phyloP scores from a whole-genome alignment of 352 stramenopile species.

The Pythium brachiatum region DNA sequence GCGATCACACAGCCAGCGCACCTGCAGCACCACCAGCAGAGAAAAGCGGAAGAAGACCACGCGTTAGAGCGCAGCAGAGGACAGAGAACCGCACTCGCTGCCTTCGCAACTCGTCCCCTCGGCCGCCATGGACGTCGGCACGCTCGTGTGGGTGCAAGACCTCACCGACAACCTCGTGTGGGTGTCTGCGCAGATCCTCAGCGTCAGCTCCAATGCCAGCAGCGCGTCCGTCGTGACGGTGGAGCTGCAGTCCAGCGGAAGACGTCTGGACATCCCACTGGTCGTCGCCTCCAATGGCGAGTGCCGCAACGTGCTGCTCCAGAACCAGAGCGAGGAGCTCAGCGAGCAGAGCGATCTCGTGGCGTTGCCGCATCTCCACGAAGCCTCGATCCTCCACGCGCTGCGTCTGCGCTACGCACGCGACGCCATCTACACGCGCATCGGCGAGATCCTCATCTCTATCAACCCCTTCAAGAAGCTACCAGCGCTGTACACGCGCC shows the following conservation, averaged over 20 bases:
- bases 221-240: slow-evolving; percentile 5
- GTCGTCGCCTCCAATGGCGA: slow-evolving; percentile 38
- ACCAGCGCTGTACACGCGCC: slow-evolving; percentile 58
- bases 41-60: not conserved
- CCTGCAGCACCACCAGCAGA: not conserved
- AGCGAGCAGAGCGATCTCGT: slow-evolving; percentile 70
- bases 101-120: not conserved
- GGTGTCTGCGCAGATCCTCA: slow-evolving; percentile 38
- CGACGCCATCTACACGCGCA: slow-evolving; percentile 85
- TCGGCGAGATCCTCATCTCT: slow-evolving; percentile 84
- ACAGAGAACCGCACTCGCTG: not conserved
- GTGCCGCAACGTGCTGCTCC: slow-evolving; percentile 66
- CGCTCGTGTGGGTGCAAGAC: slow-evolving; percentile 72
- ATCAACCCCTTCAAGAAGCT: slow-evolving; percentile 86
- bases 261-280: slow-evolving; percentile 36
- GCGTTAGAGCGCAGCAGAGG: not conserved
- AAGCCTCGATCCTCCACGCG: slow-evolving; percentile 80
- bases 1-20: slow-evolving; percentile 1
- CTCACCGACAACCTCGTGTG: slow-evolving; percentile 50
- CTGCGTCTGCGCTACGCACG: slow-evolving; percentile 73
- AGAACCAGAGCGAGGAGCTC: slow-evolving; percentile 60
- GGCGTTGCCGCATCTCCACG: slow-evolving; percentile 79
- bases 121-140: slow-evolving; percentile 67
- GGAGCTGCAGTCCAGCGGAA: slow-evolving; percentile 7
- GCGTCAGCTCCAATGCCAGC: not conserved